phyloP scores from a whole-genome alignment of 1,139 yeast genomes.

The Blastobotrys serpentis region DNA sequence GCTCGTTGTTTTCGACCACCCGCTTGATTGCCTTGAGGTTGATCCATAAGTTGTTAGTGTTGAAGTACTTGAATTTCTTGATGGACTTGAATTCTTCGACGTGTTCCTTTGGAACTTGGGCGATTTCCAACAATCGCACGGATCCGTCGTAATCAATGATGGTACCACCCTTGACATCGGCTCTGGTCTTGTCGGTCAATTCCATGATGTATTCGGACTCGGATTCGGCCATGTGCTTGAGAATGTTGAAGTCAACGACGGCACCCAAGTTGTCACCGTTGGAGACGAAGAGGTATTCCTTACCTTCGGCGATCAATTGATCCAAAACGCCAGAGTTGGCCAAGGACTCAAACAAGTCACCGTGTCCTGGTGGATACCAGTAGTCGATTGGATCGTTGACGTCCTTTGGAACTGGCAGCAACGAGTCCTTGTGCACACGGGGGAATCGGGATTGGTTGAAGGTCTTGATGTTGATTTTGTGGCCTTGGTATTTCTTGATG shows the following conservation, averaged over 20 bases:
- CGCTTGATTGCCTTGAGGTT: conserved; percentile 91
- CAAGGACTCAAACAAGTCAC: conserved; percentile 91
- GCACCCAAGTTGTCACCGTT: conserved; percentile 99
- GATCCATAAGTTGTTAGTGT: conserved; percentile 97
- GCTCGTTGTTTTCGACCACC: conserved; percentile 78
- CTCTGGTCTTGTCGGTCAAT: conserved; percentile 96
- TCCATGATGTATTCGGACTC: conserved; percentile 97
- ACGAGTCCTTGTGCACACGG: conserved; percentile 89
- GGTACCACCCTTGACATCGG: conserved; percentile 99
- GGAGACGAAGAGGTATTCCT: conserved; percentile 91
- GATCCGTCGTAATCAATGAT: conserved; percentile 93
- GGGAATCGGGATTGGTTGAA: conserved; percentile 98
- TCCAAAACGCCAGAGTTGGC: conserved; percentile 91
- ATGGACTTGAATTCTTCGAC: conserved; percentile 97
- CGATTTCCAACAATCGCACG: conserved; percentile 92
- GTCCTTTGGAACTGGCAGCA: conserved; percentile 86
- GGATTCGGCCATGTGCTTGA: conserved; percentile 89
- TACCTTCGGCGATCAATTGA: conserved; percentile 85
- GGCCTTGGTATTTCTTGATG: conserved; percentile 95
- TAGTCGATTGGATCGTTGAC: conserved; percentile 72
- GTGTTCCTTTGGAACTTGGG: conserved; percentile 98
- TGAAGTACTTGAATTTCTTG: conserved; percentile 96
- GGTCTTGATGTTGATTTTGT: conserved; percentile 90
- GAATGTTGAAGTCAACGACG: conserved; percentile 87
- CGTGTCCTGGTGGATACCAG: conserved; percentile 99